A percentile compares a stretch with the other conserved stretches of the same genome.
Evolutionary conservation across 768 basidiomycete genomes (phyloP).

Genomic region (Amyloporia xantha): DNA sequence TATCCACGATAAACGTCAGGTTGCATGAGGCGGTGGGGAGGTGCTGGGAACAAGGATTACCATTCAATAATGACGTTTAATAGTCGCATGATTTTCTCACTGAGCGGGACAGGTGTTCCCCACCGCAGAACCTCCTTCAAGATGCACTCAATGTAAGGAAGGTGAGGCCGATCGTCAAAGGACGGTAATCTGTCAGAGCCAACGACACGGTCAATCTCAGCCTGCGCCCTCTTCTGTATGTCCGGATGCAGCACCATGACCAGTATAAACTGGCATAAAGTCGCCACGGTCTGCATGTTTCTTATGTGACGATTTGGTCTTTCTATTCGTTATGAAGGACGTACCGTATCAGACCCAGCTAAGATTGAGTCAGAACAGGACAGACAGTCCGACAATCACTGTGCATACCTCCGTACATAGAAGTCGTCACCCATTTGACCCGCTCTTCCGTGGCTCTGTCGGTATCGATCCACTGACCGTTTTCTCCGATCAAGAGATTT

Average conservation of each 20-base stretch:
- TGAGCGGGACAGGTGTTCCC: background rate
- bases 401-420: background rate
- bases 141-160: conserved; percentile 4
- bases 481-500: background rate
- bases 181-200: conserved; percentile 1
- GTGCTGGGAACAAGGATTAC: too few species aligned
- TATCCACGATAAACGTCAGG: conserved; percentile 3
- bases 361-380: background rate
- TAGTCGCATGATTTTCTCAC: too few species aligned
- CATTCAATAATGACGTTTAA: too few species aligned
- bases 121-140: conserved; percentile 6
- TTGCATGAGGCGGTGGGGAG: conserved; percentile 5
- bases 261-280: conserved; percentile 7
- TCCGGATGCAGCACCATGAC: conserved; percentile 4
- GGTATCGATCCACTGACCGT: background rate
- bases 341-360: background rate
- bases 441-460: background rate
- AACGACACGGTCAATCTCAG: conserved; percentile 2
- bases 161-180: background rate
- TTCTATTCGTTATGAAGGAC: too few species aligned
- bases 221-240: conserved; percentile 1
- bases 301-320: too few species aligned
- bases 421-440: background rate
- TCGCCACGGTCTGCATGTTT: background rate
- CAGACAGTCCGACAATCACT: too few species aligned